Evolutionary conservation across 129 eudicot genomes (phyloP), one percentile per base, ranked within the genome.

Genomic region (Chrysanthemum lavandulifolium): DNA sequence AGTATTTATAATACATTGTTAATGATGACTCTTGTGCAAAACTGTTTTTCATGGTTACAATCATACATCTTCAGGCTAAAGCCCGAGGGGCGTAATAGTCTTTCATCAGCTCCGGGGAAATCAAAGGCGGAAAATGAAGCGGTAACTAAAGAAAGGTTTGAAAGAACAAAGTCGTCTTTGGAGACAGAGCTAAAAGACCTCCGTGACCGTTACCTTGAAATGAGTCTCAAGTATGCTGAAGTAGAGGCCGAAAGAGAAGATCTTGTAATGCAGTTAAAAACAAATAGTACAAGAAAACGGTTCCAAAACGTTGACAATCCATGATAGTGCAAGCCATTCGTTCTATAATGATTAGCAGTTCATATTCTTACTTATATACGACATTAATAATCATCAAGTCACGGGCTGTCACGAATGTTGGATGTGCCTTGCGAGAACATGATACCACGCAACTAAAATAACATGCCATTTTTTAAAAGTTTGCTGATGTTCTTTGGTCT

Each of bases 221-320:
- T 94, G 99, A 94, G 99, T 68, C 96, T 94, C 29, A 86, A 83
- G 64, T 94, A 90, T 70, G 99, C 97, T 23, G 97, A 94, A 80
- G 99, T 88, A 1, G 97, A 94, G 78, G 93, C 93, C 19, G 82
- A 88, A 69, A 83, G 96, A 14, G 99, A 88, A 83, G 97, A 94
- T 82, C 99, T 94, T 83, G 97, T 94, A 49, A 85, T 94, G 96
- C 88, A 87, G 83, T 89, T 94, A 58, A 94, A 83, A 81, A 59
- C 93, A 67, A 66, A 79, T 58, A 75, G 77, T 45, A 82, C 84
- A 69, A 81, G 81, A 82, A 88, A 84, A 76, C 80, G 86, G 83
- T 87, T 83, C 80, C 80, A 78, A 13, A 55, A 72, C 67, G 6
- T 47, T 36, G 78, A 78, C 60, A 78, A 71, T 54, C 56, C 68